Percentiles rank a stretch among this genome's conserved stretches.
Conservation (phyloP, 2,329 filamentous ascomycete genomes). For the Clonostachys byssicola region DNA sequence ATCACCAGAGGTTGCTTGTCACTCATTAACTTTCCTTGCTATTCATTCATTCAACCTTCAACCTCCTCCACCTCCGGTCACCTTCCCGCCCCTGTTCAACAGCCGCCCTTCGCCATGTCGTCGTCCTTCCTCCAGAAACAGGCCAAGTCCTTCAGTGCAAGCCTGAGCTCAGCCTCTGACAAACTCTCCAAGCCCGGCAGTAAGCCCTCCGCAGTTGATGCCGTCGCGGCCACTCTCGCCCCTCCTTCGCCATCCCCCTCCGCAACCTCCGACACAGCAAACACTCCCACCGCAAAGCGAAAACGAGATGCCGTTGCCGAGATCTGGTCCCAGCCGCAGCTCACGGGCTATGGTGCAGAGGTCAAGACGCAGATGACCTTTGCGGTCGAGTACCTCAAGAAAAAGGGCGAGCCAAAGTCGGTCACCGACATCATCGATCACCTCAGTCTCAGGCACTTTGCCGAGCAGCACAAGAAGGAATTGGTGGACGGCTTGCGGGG, state of each 20-base stretch:
- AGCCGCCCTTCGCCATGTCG: too few relatives aligned
- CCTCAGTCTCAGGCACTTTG: slow-evolving; percentile 63
- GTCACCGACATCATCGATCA: slow-evolving; percentile 78
- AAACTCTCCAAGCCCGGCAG: slow-evolving; percentile 60
- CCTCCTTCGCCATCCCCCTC: slow-evolving; percentile 59
- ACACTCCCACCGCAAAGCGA: slow-evolving; percentile 60
- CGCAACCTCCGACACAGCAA: slow-evolving; percentile 45
- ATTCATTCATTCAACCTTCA: neutral
- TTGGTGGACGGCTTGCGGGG: slow-evolving; percentile 66
- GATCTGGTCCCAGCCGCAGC: slow-evolving; percentile 69
- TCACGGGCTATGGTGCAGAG: slow-evolving; percentile 72
- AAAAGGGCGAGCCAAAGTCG: slow-evolving; percentile 62
- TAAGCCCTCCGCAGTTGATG: slow-evolving; percentile 40
- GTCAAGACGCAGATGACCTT: slow-evolving; percentile 86
- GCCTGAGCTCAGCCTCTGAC: slow-evolving; percentile 57
- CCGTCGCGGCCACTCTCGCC: slow-evolving; percentile 8
- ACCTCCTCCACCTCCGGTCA: neutral
- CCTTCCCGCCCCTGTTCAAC: neutral
- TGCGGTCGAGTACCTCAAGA: slow-evolving; percentile 78
- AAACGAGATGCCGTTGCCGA: slow-evolving; percentile 54
- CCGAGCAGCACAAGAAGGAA: slow-evolving; percentile 56
- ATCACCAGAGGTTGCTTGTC: too few relatives aligned
- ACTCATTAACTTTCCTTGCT: neutral
- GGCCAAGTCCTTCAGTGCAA: slow-evolving; percentile 57
- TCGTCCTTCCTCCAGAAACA: slow-evolving; percentile 63